Evolutionary conservation across 805 yeast species (phyloP), one percentile per base, ranked within the genome.

Genomic region (Cyberlindnera bimundalis): DNA sequence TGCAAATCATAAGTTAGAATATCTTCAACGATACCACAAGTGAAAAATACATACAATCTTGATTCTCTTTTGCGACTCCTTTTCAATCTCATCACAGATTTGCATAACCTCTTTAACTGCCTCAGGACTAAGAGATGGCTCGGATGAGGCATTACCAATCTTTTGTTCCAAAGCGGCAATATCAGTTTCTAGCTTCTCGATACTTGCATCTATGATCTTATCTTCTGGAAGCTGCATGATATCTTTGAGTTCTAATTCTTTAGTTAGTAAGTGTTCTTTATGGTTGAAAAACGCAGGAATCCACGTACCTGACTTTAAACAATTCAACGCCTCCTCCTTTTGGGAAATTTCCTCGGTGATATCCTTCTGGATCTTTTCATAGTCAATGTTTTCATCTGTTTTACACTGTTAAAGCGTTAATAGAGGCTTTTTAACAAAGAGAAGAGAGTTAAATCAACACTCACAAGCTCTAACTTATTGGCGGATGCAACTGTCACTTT

Each of bases 401-500:
- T 33, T 29, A 13, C 24, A 19, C 41, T 38, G 18, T 9, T 6
- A 4, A 6, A 5, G 8, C 20, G 26, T 31, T 31, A 31, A 20
- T 20, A 31, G 12, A 31, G n/a, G n/a, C n/a, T n/a, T n/a, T n/a
- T n/a, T n/a, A n/a, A n/a, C n/a, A n/a, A n/a, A n/a, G n/a, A n/a
- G n/a, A n/a, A n/a, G n/a, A n/a, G n/a, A 10, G 29, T 12, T 8
- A 10, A 8, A 17, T 7, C 13, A 16, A 27, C 8, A 42, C 46
- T 34, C 30, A 35, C 45, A 12, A 51, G 35, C 28, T 54, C 52
- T 7, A 56, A 47, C 41, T 70, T 68, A n/a, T 62, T 60, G 31
- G 70, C 71, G 21, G 70, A 66, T 38, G 71, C 73, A 19, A 71
- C 66, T 0, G 48, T 50, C 25, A 67, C 55, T 45, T 73, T 75